Conservation (phyloP, 768 basidiomycete genomes). For the Rhizopogon vulgaris region DNA sequence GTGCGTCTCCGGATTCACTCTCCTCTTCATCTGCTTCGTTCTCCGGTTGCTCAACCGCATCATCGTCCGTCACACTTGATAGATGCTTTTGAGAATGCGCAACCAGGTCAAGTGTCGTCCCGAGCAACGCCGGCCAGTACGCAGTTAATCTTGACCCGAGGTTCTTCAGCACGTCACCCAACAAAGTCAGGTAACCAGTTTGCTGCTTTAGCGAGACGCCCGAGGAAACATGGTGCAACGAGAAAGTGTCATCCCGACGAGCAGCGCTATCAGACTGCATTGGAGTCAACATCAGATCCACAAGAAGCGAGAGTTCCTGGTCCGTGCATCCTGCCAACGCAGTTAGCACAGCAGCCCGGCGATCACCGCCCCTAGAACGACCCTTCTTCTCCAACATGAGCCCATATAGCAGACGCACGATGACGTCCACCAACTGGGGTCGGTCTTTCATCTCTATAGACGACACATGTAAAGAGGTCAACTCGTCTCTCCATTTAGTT, state of each 20-base stretch:
- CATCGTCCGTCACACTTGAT: conserved; percentile 23
- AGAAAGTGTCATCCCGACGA: conserved; percentile 23
- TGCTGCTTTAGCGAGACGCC: conserved; percentile 57
- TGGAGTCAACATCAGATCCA: conserved; percentile 84
- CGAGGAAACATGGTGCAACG: conserved; percentile 20
- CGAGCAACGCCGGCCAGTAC: conserved; percentile 75
- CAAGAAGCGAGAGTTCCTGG: conserved; percentile 68
- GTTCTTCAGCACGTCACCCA: conserved; percentile 79
- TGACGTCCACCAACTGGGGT: conserved; percentile 56
- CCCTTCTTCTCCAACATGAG: conserved; percentile 79
- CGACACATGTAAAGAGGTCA: conserved; percentile 65
- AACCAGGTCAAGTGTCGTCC: conserved; percentile 59
- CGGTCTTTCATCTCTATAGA: conserved; percentile 53
- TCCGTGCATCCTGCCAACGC: conserved; percentile 64
- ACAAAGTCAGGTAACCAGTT: conserved; percentile 76
- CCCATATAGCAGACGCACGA: conserved; percentile 80
- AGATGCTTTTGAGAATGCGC: conserved; percentile 59
- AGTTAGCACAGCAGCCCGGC: conserved; percentile 69
- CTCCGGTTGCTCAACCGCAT: conserved; percentile 32
- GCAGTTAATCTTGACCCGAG: conserved; percentile 65
- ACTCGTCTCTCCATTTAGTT: conserved; percentile 82
- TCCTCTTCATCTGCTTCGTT: conserved; percentile 30
- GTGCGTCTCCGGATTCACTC: conserved; percentile 17
- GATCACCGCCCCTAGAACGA: conserved; percentile 55
- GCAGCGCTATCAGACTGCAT: conserved; percentile 34